Percentiles rank a stretch among this genome's conserved stretches.
These are phyloP conservation scores for Phytophthora sojae DNA, from an alignment of 352 stramenopile species.

Conservation along the genomic window DNA sequence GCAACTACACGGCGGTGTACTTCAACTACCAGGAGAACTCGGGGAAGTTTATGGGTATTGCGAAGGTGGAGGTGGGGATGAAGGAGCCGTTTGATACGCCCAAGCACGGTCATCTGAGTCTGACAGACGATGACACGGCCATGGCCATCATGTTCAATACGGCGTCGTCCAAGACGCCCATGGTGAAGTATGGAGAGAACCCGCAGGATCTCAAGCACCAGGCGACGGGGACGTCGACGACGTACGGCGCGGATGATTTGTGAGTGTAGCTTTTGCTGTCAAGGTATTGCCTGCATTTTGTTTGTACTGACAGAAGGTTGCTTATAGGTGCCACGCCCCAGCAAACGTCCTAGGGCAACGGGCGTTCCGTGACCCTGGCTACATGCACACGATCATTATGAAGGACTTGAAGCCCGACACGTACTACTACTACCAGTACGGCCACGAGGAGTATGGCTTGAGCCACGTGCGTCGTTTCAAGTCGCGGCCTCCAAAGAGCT, in stretches of 20 bases:
- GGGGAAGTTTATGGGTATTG: constrained; percentile 35
- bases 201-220: constrained; percentile 29
- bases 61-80: constrained; percentile 52
- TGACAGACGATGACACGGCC: constrained; percentile 55
- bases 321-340: constrained; percentile 61
- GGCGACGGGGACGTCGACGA: constrained; percentile 54
- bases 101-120: constrained; percentile 78
- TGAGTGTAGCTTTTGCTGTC: constrained; percentile 20
- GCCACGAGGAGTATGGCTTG: constrained; percentile 57
- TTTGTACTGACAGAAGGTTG: constrained; percentile 1
- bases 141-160: constrained; percentile 85
- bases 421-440: constrained; percentile 74
- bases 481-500: constrained; percentile 36
- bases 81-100: constrained; percentile 58
- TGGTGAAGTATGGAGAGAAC: constrained; percentile 51
- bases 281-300: not conserved
- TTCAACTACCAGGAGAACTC: constrained; percentile 46
- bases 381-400: constrained; percentile 72
- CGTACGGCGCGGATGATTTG: constrained; percentile 67
- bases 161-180: constrained; percentile 51
- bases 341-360: constrained; percentile 51
- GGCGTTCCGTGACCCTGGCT: constrained; percentile 65
- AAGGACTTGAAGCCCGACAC: constrained; percentile 45
- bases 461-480: constrained; percentile 53
- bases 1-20: constrained; percentile 71